Evolutionary conservation across 2,329 filamentous ascomycete species (phyloP), one percentile per base, ranked within the genome.

Genomic region (Pleomassaria siparia): DNA sequence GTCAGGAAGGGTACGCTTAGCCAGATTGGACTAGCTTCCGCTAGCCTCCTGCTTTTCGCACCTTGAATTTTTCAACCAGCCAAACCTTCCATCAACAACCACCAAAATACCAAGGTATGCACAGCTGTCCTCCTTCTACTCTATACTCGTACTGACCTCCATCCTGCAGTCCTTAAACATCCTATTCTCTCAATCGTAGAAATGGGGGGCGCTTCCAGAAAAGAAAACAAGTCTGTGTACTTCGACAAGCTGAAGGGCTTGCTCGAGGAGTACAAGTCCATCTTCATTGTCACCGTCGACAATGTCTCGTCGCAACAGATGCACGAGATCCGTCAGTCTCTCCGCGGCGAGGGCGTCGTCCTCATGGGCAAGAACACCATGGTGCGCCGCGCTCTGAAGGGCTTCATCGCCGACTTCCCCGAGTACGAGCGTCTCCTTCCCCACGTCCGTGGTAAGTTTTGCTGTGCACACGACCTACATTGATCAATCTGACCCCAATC

Each of bases 271-370:
- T 97, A 95, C 88, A 85, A 85, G 77, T 92, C 88, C 73, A 88
- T 97, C 82, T 97, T 99, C 89, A 91, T 99, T 77, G 91, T 96
- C 77, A 85, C 74, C 74, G 71, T 73, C 58, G 71, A 97, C 90
- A 99, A 97, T 99, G 94, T 99, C 86, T 90, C 87, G 78, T 99
- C 94, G 67, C 94, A 99, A 86, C 95, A 99, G 87, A 99, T 99
- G 95, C 94, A 99, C 89, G 94, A 99, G 86, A 97, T 99, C 78
- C 89, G 94, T 76, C 80, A 87, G 72, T 79, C 89, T 71, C 88
- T 99, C 76, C 91, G 94, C 76, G 87, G 87, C 57, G 80, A 95
- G 78, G 91, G 85, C 79, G 88, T 97, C 67, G 91, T 99, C 69
- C 83, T 99, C 80, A 97, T 97, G 94, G 94, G 92, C 76, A 97